Conservation (phyloP, 192 early-diverging fungal genomes). For the Spinellus fusiger region DNA sequence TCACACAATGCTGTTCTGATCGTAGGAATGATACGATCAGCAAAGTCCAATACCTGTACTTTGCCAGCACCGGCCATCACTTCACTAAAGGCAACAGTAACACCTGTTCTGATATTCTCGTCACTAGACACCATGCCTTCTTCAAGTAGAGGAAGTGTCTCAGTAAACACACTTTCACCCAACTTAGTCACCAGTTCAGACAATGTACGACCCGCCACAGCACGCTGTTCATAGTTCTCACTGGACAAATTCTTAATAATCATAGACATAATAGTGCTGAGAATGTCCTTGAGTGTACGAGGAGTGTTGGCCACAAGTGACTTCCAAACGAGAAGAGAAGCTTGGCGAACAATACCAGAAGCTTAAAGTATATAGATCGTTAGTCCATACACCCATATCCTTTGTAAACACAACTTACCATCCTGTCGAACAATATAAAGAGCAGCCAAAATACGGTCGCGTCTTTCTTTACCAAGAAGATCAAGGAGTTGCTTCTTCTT, state of each 20-base stretch:
- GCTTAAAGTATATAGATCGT: constrained; percentile 1
- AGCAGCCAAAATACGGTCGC: constrained; percentile 78
- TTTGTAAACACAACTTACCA: constrained; percentile 23
- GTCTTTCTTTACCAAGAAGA: constrained; percentile 82
- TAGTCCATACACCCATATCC: neutral
- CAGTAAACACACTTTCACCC: constrained; percentile 82
- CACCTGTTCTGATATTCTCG: constrained; percentile 79
- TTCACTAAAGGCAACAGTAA: constrained; percentile 88
- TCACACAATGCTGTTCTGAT: constrained; percentile 84
- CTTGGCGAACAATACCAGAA: constrained; percentile 79
- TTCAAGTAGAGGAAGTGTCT: constrained; percentile 90
- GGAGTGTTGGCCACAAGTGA: constrained; percentile 93
- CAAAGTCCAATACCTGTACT: constrained; percentile 76
- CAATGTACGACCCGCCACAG: constrained; percentile 84
- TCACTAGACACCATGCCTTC: constrained; percentile 64
- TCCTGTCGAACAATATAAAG: constrained; percentile 93
- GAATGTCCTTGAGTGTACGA: constrained; percentile 91
- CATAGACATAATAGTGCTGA: constrained; percentile 87
- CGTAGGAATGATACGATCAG: constrained; percentile 75
- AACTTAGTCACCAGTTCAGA: constrained; percentile 93
- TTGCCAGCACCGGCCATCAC: constrained; percentile 84
- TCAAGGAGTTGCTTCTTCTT: constrained; percentile 65
- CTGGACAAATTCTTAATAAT: constrained; percentile 77
- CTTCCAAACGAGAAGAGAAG: constrained; percentile 92
- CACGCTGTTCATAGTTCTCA: constrained; percentile 70